These are phyloP conservation scores for Xerophyta viscosa DNA, from an alignment of 106 monocot species.

Conservation along the genomic window DNA sequence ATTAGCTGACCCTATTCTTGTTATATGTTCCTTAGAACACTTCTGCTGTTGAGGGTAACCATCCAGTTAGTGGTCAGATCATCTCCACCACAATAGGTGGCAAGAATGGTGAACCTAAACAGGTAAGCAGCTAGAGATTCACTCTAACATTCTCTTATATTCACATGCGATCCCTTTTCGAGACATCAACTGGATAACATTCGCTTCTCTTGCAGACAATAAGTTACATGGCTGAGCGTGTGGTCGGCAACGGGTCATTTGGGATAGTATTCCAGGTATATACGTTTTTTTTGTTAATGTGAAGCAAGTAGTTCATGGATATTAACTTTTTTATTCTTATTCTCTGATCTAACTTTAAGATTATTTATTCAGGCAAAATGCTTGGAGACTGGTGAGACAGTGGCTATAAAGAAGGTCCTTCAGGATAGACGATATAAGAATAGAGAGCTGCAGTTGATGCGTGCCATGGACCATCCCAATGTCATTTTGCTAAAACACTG, in stretches of 20 bases:
- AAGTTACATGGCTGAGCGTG: slow-evolving; percentile 96
- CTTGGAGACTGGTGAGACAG: slow-evolving; percentile 81
- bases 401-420: slow-evolving; percentile 75
- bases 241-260: slow-evolving; percentile 90
- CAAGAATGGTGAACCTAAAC: slow-evolving; percentile 74
- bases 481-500: slow-evolving; percentile 78
- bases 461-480: slow-evolving; percentile 70
- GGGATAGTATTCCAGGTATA: slow-evolving; percentile 91
- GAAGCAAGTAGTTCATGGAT: too few species aligned
- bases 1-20: background rate
- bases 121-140: too few species aligned
- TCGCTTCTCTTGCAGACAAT: slow-evolving; percentile 56
- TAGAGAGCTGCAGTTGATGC: slow-evolving; percentile 77
- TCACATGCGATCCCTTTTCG: too few species aligned
- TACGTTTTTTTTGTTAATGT: background rate
- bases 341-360: background rate
- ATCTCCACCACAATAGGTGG: slow-evolving; percentile 81
- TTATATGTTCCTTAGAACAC: slow-evolving; percentile 17
- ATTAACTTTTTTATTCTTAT: background rate
- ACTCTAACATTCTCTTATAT: too few species aligned
- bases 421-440: slow-evolving; percentile 82
- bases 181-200: too few species aligned
- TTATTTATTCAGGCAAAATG: slow-evolving; percentile 64
- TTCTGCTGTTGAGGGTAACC: slow-evolving; percentile 38
- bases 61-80: slow-evolving; percentile 72